A percentile compares a stretch with the other conserved stretches of the same genome.
These are phyloP conservation scores for Colletotrichum endophyticum DNA, from an alignment of 2,329 filamentous ascomycete genomes.

Conservation along the genomic window DNA sequence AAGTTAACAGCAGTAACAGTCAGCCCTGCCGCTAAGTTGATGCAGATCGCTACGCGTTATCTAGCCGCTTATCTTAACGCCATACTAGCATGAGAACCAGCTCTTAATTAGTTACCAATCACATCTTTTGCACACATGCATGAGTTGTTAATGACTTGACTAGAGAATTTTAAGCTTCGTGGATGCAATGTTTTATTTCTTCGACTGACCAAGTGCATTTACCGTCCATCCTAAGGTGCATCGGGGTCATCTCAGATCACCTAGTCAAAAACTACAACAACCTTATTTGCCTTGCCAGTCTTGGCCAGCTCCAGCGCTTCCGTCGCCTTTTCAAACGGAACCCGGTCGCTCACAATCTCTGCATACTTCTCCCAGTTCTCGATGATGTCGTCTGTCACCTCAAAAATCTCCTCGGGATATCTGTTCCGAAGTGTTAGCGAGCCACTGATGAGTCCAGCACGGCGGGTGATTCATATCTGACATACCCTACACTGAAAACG, in stretches of 20 bases:
- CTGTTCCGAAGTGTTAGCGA: neutral
- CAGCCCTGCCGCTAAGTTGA: neutral
- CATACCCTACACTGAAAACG: neutral
- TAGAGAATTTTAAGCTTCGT: neutral
- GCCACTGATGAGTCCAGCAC: neutral
- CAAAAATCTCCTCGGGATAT: constrained; percentile 6
- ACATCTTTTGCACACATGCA: neutral
- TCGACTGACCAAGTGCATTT: rapidly evolving
- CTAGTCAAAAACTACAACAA: neutral
- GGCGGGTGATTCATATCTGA: rapidly evolving
- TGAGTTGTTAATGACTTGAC: neutral
- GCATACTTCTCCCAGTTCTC: constrained; percentile 5
- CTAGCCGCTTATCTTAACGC: neutral
- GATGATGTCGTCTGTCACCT: neutral
- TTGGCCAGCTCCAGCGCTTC: neutral
- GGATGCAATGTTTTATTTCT: neutral
- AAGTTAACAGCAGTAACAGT: neutral
- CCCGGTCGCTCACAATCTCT: neutral
- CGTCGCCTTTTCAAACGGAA: neutral
- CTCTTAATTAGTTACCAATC: neutral
- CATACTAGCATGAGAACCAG: neutral
- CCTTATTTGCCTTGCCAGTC: constrained; percentile 1
- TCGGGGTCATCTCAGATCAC: rapidly evolving
- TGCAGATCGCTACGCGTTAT: neutral
- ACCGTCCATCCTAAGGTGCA: neutral